Conservation (phyloP, 192 early-diverging fungal genomes). For the Entomortierella lignicola region DNA sequence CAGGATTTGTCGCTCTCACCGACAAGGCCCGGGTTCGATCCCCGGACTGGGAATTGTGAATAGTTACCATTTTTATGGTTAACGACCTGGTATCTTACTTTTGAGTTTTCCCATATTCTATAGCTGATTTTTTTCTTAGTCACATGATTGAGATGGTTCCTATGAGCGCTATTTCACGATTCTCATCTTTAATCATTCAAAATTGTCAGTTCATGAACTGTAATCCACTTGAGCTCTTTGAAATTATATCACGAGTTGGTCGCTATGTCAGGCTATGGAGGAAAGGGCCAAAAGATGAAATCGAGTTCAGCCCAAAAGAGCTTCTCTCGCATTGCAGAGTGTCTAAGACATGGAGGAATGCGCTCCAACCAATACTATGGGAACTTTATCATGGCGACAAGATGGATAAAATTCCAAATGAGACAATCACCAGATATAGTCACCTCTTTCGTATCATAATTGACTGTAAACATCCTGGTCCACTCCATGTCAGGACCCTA, state of each 20-base stretch:
- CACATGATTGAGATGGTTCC: too few species aligned
- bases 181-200: too few species aligned
- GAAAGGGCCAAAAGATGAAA: not conserved
- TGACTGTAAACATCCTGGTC: not conserved
- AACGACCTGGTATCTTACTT: too few species aligned
- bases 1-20: conserved; percentile 59
- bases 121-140: too few species aligned
- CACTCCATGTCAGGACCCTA: conserved; percentile 1
- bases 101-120: too few species aligned
- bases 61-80: too few species aligned
- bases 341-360: conserved; percentile 1
- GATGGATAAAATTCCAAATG: not conserved
- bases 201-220: not conserved
- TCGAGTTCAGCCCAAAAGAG: not conserved
- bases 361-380: conserved; percentile 8
- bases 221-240: conserved; percentile 12
- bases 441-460: not conserved
- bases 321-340: not conserved
- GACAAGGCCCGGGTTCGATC: conserved; percentile 59
- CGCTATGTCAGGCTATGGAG: not conserved
- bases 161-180: too few species aligned
- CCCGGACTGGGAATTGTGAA: conserved; percentile 50
- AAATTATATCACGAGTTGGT: conserved; percentile 1
- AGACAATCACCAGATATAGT: conserved; percentile 9
- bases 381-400: conserved; percentile 1